Evolutionary conservation across 2,329 filamentous ascomycete species (phyloP).

Genomic region (Coniochaeta hoffmannii): DNA sequence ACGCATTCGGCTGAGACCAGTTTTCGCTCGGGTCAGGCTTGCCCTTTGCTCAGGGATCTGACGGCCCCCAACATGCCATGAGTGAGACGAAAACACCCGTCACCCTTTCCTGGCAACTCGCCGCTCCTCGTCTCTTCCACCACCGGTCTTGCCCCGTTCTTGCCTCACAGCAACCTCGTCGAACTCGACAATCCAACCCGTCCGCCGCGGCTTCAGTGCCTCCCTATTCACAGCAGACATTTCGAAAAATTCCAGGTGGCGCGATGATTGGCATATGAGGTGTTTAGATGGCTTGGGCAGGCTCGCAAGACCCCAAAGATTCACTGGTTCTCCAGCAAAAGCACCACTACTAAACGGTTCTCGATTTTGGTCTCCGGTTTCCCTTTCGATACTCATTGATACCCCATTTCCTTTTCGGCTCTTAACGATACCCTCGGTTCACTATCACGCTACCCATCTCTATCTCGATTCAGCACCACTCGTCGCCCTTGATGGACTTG

Average conservation of each 20-base stretch:
- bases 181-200: slow-evolving; percentile 1
- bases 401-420: slow-evolving; percentile 5
- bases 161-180: neutral
- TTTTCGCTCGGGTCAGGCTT: neutral
- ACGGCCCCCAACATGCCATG: neutral
- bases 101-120: too few relatives aligned
- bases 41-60: neutral
- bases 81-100: neutral
- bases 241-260: slow-evolving; percentile 4
- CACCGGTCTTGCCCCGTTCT: neutral
- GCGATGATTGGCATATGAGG: slow-evolving; percentile 16
- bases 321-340: slow-evolving; percentile 9
- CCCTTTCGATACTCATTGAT: slow-evolving; percentile 4
- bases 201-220: slow-evolving; percentile 1
- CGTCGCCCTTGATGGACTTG: slow-evolving; percentile 1
- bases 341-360: slow-evolving; percentile 15
- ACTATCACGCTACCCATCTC: slow-evolving; percentile 3
- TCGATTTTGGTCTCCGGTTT: slow-evolving; percentile 10
- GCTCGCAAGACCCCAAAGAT: slow-evolving; percentile 14
- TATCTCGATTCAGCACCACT: neutral
- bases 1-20: neutral
- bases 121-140: neutral
- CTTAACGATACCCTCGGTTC: neutral
- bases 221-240: slow-evolving; percentile 3
- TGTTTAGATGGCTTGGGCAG: slow-evolving; percentile 25